phyloP scores from a whole-genome alignment of 495 filamentous ascomycete genomes.

The Penicillium odoratum region DNA sequence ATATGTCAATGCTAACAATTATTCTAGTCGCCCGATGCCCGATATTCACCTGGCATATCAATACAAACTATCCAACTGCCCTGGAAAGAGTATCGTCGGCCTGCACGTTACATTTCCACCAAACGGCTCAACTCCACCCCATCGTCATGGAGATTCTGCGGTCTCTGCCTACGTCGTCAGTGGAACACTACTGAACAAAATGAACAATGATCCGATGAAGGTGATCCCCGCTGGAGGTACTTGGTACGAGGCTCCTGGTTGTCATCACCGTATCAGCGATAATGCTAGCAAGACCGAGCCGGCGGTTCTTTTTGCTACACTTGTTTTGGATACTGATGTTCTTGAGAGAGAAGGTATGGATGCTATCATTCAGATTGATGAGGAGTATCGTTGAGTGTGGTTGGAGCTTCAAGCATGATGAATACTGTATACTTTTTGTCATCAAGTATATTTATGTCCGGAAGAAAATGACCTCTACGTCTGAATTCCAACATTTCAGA shows the following conservation, averaged over 20 bases:
- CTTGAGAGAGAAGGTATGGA: slow-evolving; percentile 31
- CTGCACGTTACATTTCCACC: slow-evolving; percentile 37
- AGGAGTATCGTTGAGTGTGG: slow-evolving; percentile 22
- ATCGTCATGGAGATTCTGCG: slow-evolving; percentile 38
- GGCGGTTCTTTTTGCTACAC: slow-evolving; percentile 28
- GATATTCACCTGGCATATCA: slow-evolving; percentile 27
- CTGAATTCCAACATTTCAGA: no score
- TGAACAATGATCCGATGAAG: slow-evolving; percentile 41
- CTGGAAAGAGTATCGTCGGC: slow-evolving; percentile 36
- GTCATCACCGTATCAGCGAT: slow-evolving; percentile 43
- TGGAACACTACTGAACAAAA: slow-evolving; percentile 38
- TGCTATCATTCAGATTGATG: slow-evolving; percentile 32
- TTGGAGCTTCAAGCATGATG: no score
- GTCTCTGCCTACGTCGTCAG: slow-evolving; percentile 34
- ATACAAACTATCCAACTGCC: slow-evolving; percentile 33
- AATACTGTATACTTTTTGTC: no score
- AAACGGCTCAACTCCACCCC: slow-evolving; percentile 41
- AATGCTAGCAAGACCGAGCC: slow-evolving; percentile 38
- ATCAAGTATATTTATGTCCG: no score
- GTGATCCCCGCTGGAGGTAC: slow-evolving; percentile 26
- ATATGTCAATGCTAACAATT: background rate
- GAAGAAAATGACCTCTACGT: no score
- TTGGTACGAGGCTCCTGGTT: slow-evolving; percentile 47
- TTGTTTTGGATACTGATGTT: slow-evolving; percentile 35
- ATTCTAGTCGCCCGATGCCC: slow-evolving; percentile 28